These are phyloP conservation scores for Castanea crenata DNA, from an alignment of 306 rosid genomes.

Conservation along the genomic window DNA sequence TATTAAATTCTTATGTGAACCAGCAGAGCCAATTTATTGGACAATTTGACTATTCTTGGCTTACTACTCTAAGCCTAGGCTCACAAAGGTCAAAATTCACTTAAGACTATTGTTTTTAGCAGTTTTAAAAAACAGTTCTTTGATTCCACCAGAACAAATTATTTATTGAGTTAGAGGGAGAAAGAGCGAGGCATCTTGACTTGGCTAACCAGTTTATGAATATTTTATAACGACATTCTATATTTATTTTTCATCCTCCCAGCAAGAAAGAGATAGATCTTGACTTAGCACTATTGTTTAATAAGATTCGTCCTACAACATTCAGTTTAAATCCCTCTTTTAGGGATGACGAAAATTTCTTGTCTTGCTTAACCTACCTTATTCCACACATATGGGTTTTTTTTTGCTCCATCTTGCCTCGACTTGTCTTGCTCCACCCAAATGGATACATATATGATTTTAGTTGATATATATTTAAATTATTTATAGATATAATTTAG, in stretches of 20 bases:
- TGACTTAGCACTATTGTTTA: too few relatives aligned
- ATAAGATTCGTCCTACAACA: too few relatives aligned
- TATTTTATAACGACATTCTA: not conserved
- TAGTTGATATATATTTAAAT: too few relatives aligned
- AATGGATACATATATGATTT: too few relatives aligned
- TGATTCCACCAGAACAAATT: not conserved
- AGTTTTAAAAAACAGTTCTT: constrained; percentile 1
- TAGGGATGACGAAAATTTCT: too few relatives aligned
- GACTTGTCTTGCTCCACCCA: too few relatives aligned
- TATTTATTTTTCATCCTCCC: not conserved
- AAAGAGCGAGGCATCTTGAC: constrained; percentile 4
- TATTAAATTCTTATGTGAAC: constrained; percentile 10
- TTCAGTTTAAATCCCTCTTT: too few relatives aligned
- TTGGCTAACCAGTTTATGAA: not conserved
- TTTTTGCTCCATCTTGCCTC: too few relatives aligned
- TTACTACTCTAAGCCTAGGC: not conserved
- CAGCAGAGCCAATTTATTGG: constrained; percentile 5
- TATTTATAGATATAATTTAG: too few relatives aligned
- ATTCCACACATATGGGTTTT: too few relatives aligned
- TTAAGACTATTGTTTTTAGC: constrained; percentile 2
- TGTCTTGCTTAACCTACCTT: too few relatives aligned
- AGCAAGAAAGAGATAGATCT: not conserved
- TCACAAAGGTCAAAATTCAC: constrained; percentile 21
- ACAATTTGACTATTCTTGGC: constrained; percentile 16
- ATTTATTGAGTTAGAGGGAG: constrained; percentile 5